phyloP scores from a whole-genome alignment of 495 filamentous ascomycete genomes.

The Lasiosphaeria hispida region DNA sequence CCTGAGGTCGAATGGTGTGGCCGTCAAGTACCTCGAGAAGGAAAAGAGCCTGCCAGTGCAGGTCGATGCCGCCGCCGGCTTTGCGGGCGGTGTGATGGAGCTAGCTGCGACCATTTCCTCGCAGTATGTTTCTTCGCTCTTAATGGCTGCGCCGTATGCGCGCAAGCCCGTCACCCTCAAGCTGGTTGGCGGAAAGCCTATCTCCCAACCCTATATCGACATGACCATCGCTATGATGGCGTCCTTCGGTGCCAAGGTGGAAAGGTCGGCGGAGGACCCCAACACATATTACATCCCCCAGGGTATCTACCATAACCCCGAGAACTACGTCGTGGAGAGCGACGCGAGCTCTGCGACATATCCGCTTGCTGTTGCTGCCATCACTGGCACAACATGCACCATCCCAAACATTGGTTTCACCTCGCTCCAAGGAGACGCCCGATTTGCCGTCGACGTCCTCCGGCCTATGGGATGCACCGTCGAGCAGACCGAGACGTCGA shows the following conservation, averaged over 20 bases:
- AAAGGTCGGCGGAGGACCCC: constrained; percentile 56
- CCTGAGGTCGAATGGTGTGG: constrained; percentile 76
- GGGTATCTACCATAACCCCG: constrained; percentile 78
- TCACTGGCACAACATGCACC: constrained; percentile 90
- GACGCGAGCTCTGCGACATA: constrained; percentile 98
- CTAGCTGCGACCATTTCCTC: constrained; percentile 92
- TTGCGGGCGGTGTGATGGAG: constrained; percentile 88
- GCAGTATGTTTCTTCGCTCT: constrained; percentile 92
- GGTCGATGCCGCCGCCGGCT: constrained; percentile 77
- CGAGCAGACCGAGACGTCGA: constrained; percentile 77
- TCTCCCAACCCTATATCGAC: constrained; percentile 95
- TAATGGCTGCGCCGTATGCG: constrained; percentile 97
- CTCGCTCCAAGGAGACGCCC: constrained; percentile 92
- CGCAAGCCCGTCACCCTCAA: constrained; percentile 88
- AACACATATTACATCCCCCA: constrained; percentile 95
- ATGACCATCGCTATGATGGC: constrained; percentile 99
- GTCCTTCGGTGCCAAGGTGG: constrained; percentile 81
- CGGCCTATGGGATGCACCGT: constrained; percentile 92
- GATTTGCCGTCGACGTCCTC: constrained; percentile 89
- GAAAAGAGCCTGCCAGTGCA: constrained; percentile 78
- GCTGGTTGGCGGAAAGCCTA: constrained; percentile 89
- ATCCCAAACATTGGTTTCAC: constrained; percentile 92
- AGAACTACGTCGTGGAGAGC: constrained; percentile 88
- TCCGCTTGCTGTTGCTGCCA: constrained; percentile 89
- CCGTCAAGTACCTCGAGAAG: constrained; percentile 78